phyloP scores from a whole-genome alignment of 2,329 filamentous ascomycete genomes.

The Botrytis fabae region DNA sequence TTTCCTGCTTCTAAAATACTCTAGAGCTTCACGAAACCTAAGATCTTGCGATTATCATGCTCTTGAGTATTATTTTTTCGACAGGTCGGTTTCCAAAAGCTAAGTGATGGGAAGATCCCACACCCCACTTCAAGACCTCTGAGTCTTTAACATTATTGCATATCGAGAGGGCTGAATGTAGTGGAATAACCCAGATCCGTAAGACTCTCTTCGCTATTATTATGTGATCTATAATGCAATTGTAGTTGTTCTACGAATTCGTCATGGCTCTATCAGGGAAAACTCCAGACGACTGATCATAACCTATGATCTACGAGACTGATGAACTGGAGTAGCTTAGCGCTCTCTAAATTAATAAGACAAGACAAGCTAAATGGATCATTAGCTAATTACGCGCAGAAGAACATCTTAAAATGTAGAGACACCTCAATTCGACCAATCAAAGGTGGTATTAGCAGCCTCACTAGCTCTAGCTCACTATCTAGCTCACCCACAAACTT shows the following conservation, averaged over 20 bases:
- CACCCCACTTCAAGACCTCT: neutral
- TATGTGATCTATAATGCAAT: too few relatives aligned
- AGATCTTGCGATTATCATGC: neutral
- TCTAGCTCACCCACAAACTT: neutral
- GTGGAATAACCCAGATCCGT: neutral
- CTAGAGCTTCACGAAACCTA: fast-evolving
- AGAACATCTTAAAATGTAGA: neutral
- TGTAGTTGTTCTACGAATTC: neutral
- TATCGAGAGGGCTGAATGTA: neutral
- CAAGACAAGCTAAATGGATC: neutral
- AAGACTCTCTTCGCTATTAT: neutral
- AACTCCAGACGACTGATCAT: too few relatives aligned
- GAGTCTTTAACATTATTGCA: neutral
- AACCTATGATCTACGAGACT: neutral
- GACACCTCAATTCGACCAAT: neutral
- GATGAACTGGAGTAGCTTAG: neutral
- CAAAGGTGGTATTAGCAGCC: neutral
- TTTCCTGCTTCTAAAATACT: neutral
- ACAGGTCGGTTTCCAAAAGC: neutral
- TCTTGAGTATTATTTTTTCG: neutral
- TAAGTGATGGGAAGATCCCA: neutral
- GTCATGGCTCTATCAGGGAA: neutral
- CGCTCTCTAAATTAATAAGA: neutral
- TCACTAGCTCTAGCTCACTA: neutral
- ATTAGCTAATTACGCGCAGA: neutral